Conservation (phyloP, 106 monocot species). For the Allium sativum region DNA sequence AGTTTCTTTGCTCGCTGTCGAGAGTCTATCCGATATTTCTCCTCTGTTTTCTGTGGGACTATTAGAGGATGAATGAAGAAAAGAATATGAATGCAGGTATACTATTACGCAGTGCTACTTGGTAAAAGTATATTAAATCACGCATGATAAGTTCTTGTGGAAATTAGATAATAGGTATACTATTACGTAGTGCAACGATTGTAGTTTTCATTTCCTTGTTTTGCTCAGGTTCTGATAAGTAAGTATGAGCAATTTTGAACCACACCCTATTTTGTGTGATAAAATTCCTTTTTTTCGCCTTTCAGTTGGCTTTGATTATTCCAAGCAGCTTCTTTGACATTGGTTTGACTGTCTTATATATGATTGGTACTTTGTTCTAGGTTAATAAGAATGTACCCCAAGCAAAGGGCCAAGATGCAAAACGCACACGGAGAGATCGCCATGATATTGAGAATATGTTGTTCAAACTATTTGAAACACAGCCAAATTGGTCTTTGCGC, state of each 20-base stretch:
- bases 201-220: neutral
- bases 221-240: neutral
- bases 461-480: constrained; percentile 95
- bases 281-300: neutral
- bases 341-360: too few species aligned
- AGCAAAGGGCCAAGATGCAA: constrained; percentile 68
- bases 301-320: neutral
- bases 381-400: constrained; percentile 77
- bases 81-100: too few species aligned
- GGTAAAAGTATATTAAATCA: too few species aligned
- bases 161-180: too few species aligned
- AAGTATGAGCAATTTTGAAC: too few species aligned
- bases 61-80: too few species aligned
- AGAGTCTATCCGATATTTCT: constrained; percentile 72
- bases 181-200: too few species aligned
- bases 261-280: neutral
- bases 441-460: constrained; percentile 93
- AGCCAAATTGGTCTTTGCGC: constrained; percentile 96
- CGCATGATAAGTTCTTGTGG: too few species aligned
- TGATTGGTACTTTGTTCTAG: constrained; percentile 18
- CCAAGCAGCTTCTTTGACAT: too few species aligned
- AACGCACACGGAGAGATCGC: constrained; percentile 86
- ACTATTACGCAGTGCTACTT: too few species aligned
- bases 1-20: constrained; percentile 79
- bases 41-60: constrained; percentile 65